Base-by-base conservation (phyloP, 192 early-diverging fungal genomes). In the Mortierella hygrophila region DNA sequence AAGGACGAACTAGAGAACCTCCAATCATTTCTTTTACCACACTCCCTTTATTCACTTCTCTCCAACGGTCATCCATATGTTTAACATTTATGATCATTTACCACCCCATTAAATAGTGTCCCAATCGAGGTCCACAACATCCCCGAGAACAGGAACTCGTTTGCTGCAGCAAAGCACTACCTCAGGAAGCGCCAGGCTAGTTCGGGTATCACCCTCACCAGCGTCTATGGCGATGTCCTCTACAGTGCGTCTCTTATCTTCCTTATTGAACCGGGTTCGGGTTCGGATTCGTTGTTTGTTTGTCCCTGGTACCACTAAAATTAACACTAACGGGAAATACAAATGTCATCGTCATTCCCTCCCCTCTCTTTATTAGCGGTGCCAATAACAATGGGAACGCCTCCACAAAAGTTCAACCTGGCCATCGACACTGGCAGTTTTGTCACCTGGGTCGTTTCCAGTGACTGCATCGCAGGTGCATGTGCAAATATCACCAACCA, bases 381-480 rank as follows among this genome's bases (percentile, higher is more conserved):
- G 5, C 35, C 74, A 1, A 90, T 95, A 23, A 89, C 89, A 9
- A 74, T 96, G 10, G 95, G 95, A 70, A 93, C 93, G 3, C 95
- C 95, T 13, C 89, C 91, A 26, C 94, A 94, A 70, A 82, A 79
- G 32, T 95, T 95, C 65, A 91, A 92, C 18, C 84, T 95, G 68
- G 91, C 89, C n/a, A 94, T 96, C 44, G 95, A 96, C 77, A 96
- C 95, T 0, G 95, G 95, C 11, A 94, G 93, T 18, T 85, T 91
- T 21, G 91, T 94, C 83, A 88, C 94, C 70, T 96, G 95, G 94
- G 57, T 92, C 3, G 82, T 90, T 1, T 79, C 81, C 29, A 86
- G 47, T 18, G 47, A 26, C 4, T 86, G 84, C 52, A 40, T 49
- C 16, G 35, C 44, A 11, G 23, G 55, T 4, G 65, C 29, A 9